These are phyloP conservation scores for Scenedesmus sp. DNA, from an alignment of 163 green algal species.

Conservation along the genomic window DNA sequence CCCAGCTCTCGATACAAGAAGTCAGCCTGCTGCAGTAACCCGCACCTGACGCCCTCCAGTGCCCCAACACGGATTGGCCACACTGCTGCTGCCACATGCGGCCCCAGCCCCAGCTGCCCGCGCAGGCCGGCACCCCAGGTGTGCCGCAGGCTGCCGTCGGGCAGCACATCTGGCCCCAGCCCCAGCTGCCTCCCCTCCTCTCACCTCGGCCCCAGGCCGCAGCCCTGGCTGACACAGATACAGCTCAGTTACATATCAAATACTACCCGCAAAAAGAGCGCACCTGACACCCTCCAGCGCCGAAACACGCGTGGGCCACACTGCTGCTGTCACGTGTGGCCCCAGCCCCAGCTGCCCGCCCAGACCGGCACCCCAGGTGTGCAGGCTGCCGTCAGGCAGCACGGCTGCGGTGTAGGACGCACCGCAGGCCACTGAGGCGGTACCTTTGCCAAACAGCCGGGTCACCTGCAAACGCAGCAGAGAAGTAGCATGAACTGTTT, in stretches of 20 bases:
- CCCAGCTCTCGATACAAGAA: no score
- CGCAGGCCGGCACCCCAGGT: conserved; percentile 81
- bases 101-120: conserved; percentile 73
- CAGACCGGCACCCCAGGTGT: conserved; percentile 82
- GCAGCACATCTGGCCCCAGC: conserved; percentile 74
- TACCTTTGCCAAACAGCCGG: conserved; percentile 60
- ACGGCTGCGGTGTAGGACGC: conserved; percentile 80
- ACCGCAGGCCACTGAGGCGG: conserved; percentile 63
- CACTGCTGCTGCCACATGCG: conserved; percentile 10
- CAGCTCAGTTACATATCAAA: no score
- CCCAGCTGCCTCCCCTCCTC: conserved; percentile 67
- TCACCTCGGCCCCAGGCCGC: no score
- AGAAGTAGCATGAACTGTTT: not conserved
- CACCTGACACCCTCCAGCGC: not conserved
- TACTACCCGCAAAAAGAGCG: no score
- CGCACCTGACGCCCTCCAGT: conserved; percentile 15
- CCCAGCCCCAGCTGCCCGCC: conserved; percentile 74
- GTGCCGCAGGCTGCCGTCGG: conserved; percentile 75
- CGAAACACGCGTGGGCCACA: not conserved
- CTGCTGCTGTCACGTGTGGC: conserved; percentile 2
- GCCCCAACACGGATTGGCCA: conserved; percentile 2
- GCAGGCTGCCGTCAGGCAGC: conserved; percentile 73
- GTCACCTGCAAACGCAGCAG: conserved; percentile 51
- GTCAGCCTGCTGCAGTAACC: no score
- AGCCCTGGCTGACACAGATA: not conserved